phyloP scores from a whole-genome alignment of 352 stramenopile genomes.

The Phytophthora syringae region DNA sequence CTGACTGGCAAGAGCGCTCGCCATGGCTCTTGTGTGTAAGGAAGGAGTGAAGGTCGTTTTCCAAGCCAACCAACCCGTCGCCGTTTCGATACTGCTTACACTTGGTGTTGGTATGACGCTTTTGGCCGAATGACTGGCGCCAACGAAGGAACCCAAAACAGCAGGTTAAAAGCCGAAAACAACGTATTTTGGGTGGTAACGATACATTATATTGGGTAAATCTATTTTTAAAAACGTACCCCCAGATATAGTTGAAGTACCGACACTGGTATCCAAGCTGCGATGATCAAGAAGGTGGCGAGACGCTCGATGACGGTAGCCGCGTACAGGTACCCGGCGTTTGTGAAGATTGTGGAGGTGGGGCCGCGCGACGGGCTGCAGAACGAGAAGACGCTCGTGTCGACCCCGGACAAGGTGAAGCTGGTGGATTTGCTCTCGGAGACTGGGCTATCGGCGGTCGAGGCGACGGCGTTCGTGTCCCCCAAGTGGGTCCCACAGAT shows the following conservation, averaged over 20 bases:
- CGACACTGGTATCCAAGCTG: too few species aligned
- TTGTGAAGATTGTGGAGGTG: conserved; percentile 95
- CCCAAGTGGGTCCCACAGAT: conserved; percentile 98
- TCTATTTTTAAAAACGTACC: background rate
- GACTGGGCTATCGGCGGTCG: conserved; percentile 90
- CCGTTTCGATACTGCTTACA: conserved; percentile 36
- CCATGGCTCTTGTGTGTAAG: conserved; percentile 47
- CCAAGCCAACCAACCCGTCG: conserved; percentile 22
- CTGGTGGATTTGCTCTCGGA: conserved; percentile 92
- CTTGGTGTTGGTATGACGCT: conserved; percentile 38
- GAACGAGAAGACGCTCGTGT: conserved; percentile 92
- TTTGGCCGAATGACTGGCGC: conserved; percentile 37
- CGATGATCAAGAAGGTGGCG: conserved; percentile 2
- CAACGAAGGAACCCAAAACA: conserved; percentile 2
- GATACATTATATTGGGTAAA: background rate
- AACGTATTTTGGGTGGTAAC: background rate
- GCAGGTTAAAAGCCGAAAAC: conserved; percentile 13
- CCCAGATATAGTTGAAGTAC: conserved; percentile 20
- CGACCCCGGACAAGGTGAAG: conserved; percentile 91
- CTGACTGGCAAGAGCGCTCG: conserved; percentile 75
- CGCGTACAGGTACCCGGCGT: conserved; percentile 57
- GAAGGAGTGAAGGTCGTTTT: conserved; percentile 14
- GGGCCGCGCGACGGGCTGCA: conserved; percentile 96
- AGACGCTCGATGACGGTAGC: background rate
- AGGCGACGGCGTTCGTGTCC: conserved; percentile 96